A percentile compares a stretch with the other conserved stretches of the same genome.
Conservation (phyloP, 2,329 filamentous ascomycete species). For the Tolypocladium amazonense region DNA sequence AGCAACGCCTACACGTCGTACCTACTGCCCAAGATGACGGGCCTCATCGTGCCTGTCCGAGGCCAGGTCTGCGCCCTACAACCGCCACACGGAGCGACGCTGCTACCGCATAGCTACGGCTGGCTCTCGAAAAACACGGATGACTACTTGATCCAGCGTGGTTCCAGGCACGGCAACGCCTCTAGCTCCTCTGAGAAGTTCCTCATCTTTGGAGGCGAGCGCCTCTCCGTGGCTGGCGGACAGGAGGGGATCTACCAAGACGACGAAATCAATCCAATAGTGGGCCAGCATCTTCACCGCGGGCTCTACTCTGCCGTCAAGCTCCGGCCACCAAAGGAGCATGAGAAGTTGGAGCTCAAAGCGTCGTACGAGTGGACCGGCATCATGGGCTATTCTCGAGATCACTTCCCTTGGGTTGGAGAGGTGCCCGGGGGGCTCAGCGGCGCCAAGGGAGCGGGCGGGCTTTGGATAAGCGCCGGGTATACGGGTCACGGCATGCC, state of each 20-base stretch:
- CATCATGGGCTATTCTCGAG: slow-evolving; percentile 67
- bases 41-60: slow-evolving; percentile 65
- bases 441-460: slow-evolving; percentile 30
- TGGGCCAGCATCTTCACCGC: slow-evolving; percentile 44
- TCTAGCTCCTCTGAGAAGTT: slow-evolving; percentile 21
- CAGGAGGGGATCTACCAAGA: slow-evolving; percentile 49
- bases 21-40: slow-evolving; percentile 57
- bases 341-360: slow-evolving; percentile 32
- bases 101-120: slow-evolving; percentile 49
- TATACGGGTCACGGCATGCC: slow-evolving; percentile 74
- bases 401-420: slow-evolving; percentile 62
- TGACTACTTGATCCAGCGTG: slow-evolving; percentile 62
- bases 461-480: slow-evolving; percentile 53
- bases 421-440: slow-evolving; percentile 42
- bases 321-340: slow-evolving; percentile 20
- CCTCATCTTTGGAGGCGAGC: slow-evolving; percentile 62
- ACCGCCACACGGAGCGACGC: slow-evolving; percentile 33
- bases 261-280: slow-evolving; percentile 40
- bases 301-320: slow-evolving; percentile 31
- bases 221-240: slow-evolving; percentile 38
- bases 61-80: slow-evolving; percentile 61
- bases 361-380: slow-evolving; percentile 63
- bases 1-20: slow-evolving; percentile 79
- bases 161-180: slow-evolving; percentile 27
- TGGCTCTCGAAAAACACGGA: slow-evolving; percentile 48